phyloP scores from a whole-genome alignment of 176 grass and related monocot species.

The Carex cristatella region DNA sequence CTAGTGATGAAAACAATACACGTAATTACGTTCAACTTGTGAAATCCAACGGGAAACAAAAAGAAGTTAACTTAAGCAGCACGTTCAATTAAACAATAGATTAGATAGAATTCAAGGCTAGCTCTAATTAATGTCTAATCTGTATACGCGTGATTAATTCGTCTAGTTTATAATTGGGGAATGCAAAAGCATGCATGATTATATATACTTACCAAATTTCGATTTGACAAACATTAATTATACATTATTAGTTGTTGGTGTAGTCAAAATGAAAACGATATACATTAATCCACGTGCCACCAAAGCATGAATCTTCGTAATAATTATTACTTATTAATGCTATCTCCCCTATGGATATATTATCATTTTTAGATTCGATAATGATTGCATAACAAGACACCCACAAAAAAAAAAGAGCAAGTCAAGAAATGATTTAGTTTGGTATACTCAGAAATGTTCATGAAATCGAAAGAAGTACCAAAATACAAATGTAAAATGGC shows the following conservation, averaged over 20 bases:
- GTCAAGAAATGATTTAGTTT: neutral
- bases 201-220: too few relatives aligned
- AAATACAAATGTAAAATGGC: neutral
- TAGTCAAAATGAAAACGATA: neutral
- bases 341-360: neutral
- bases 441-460: neutral
- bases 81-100: neutral
- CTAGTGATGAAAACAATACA: too few relatives aligned
- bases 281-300: slow-evolving; percentile 6
- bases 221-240: too few relatives aligned
- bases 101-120: neutral
- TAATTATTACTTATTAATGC: neutral
- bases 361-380: neutral
- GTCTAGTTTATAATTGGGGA: neutral
- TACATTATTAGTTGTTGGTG: too few relatives aligned
- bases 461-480: neutral
- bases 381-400: neutral
- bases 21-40: neutral
- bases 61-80: neutral
- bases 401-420: neutral
- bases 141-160: neutral
- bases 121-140: too few relatives aligned
- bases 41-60: neutral
- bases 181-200: neutral
- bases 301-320: neutral